Evolutionary conservation across 345 rosid species (phyloP).

Genomic region (Angophora floribunda): DNA sequence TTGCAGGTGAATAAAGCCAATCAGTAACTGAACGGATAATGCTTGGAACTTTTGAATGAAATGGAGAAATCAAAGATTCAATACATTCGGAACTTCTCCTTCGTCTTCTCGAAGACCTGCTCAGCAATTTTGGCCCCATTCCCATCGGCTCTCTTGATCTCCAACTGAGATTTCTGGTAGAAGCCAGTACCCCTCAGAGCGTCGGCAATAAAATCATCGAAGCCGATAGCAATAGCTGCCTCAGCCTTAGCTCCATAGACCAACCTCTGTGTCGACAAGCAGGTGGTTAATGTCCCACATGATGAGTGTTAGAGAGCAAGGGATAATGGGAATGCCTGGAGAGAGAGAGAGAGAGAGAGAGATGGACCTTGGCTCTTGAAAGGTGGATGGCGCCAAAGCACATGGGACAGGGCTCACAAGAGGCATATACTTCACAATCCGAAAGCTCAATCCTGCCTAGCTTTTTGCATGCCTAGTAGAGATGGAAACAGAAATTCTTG

Average conservation of each 20-base stretch:
- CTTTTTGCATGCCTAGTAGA: constrained; percentile 47
- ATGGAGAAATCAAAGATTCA: constrained; percentile 8
- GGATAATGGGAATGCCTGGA: not conserved
- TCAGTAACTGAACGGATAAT: not conserved
- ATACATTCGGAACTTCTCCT: constrained; percentile 67
- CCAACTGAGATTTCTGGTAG: constrained; percentile 57
- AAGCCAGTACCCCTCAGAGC: constrained; percentile 51
- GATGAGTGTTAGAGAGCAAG: not conserved
- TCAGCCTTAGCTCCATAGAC: constrained; percentile 69
- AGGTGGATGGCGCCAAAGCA: constrained; percentile 68
- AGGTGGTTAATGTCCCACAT: not conserved
- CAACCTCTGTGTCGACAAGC: constrained; percentile 27
- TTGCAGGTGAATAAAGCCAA: not conserved
- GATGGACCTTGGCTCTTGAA: constrained; percentile 40
- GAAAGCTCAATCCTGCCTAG: constrained; percentile 48
- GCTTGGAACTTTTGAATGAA: not conserved
- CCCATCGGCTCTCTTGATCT: constrained; percentile 77
- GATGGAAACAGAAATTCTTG: not conserved
- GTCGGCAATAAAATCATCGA: constrained; percentile 68
- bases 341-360: not conserved
- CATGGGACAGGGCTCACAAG: constrained; percentile 74
- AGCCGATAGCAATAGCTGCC: constrained; percentile 73
- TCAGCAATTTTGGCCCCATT: constrained; percentile 68
- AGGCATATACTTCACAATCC: constrained; percentile 54
- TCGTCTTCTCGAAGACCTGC: constrained; percentile 85